Conservation (phyloP, 2,329 filamentous ascomycete genomes). For the Aspergillus tanneri region DNA sequence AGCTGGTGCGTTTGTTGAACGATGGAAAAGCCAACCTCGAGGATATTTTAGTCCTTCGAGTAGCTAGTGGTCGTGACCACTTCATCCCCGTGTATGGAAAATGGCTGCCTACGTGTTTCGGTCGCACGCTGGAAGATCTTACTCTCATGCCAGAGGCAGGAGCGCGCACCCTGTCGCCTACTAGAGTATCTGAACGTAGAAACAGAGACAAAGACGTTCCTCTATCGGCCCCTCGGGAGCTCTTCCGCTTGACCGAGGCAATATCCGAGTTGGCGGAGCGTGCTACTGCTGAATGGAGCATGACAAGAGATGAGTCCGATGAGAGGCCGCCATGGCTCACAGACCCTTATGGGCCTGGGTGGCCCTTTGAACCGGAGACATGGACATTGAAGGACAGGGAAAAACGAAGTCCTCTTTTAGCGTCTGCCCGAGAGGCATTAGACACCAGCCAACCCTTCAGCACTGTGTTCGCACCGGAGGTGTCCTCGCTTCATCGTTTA, state of each 20-base stretch:
- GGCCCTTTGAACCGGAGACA: constrained; percentile 59
- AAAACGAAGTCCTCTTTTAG: constrained; percentile 46
- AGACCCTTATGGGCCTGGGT: constrained; percentile 47
- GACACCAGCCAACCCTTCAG: constrained; percentile 67
- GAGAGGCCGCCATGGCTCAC: constrained; percentile 51
- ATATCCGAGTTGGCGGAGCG: constrained; percentile 62
- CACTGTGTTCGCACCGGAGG: constrained; percentile 61
- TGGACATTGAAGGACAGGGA: constrained; percentile 46
- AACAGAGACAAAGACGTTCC: constrained; percentile 44
- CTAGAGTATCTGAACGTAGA: constrained; percentile 32
- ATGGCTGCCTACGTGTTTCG: constrained; percentile 82
- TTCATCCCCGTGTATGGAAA: constrained; percentile 77
- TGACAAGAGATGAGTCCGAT: constrained; percentile 48
- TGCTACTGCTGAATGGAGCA: constrained; percentile 62
- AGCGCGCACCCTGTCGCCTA: constrained; percentile 64
- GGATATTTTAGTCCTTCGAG: constrained; percentile 82
- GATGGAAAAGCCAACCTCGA: constrained; percentile 66
- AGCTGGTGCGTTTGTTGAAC: constrained; percentile 70
- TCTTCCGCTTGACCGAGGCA: constrained; percentile 84
- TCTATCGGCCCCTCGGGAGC: constrained; percentile 81
- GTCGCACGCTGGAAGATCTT: constrained; percentile 82
- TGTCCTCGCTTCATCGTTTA: constrained; percentile 64
- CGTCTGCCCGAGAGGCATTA: constrained; percentile 61
- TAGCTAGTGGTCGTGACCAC: constrained; percentile 81
- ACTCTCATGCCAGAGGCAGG: constrained; percentile 76